Evolutionary conservation across 768 basidiomycete species (phyloP).

Genomic region (Pleurotus salmoneostramineus): DNA sequence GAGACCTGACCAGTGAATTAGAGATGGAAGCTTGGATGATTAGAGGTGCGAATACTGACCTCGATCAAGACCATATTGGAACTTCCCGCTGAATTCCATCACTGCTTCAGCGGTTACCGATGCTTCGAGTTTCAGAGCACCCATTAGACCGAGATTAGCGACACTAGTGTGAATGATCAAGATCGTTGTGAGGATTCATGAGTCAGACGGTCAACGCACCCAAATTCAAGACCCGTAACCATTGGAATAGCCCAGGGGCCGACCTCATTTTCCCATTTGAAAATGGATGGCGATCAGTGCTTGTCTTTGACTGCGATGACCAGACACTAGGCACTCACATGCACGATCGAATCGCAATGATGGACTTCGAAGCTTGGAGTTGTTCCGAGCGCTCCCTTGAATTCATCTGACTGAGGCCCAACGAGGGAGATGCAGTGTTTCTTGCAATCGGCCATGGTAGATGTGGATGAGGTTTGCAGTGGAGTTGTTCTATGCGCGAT

Average conservation of each 20-base stretch:
- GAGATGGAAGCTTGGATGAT: neutral
- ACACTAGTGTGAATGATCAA: neutral
- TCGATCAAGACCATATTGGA: neutral
- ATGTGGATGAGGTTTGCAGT: too few relatives aligned
- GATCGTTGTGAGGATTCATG: neutral
- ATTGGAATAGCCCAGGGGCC: neutral
- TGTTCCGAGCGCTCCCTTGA: too few relatives aligned
- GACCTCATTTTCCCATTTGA: neutral
- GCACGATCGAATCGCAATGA: too few relatives aligned
- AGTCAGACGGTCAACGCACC: neutral
- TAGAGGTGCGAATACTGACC: neutral
- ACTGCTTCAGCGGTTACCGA: neutral
- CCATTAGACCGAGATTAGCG: conserved; percentile 1
- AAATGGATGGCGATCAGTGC: neutral
- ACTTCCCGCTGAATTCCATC: neutral
- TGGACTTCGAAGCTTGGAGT: too few relatives aligned
- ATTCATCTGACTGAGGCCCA: too few relatives aligned
- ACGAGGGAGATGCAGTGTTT: too few relatives aligned
- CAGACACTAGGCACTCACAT: too few relatives aligned
- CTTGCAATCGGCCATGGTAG: too few relatives aligned
- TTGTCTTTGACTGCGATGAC: too few relatives aligned
- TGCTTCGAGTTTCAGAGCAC: neutral
- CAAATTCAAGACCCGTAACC: conserved; percentile 4
- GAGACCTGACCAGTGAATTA: neutral
- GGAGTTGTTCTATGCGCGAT: too few relatives aligned